phyloP scores from a whole-genome alignment of 1,139 yeast genomes.

The Hansenula lynferdii region DNA sequence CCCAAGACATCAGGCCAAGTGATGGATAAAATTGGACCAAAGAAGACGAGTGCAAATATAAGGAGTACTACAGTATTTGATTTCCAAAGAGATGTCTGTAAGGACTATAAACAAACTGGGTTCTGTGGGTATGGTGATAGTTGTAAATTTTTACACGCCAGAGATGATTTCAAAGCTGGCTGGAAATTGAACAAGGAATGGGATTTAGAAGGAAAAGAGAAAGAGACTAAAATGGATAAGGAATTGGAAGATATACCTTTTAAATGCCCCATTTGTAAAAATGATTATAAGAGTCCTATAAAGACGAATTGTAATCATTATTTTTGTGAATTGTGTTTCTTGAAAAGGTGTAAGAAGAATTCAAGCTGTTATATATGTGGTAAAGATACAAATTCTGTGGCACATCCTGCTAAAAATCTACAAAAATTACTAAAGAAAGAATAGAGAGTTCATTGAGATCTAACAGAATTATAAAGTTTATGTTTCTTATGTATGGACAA shows the following conservation, averaged over 20 bases:
- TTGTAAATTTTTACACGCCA: constrained; percentile 88
- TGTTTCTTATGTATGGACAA: constrained; percentile 3
- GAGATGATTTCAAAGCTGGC: constrained; percentile 81
- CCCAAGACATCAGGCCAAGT: constrained; percentile 16
- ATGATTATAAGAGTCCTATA: constrained; percentile 53
- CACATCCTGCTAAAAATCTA: constrained; percentile 30
- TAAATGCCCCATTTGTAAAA: constrained; percentile 60
- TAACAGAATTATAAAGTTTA: constrained; percentile 6
- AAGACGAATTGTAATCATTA: constrained; percentile 62
- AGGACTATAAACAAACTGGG: constrained; percentile 88
- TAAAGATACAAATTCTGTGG: constrained; percentile 52
- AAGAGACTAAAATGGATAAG: constrained; percentile 10
- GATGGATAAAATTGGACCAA: constrained; percentile 28
- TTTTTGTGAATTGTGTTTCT: constrained; percentile 63
- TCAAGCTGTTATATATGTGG: constrained; percentile 55
- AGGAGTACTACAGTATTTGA: constrained; percentile 76
- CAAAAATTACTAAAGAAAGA: constrained; percentile 18
- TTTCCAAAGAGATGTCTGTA: constrained; percentile 92
- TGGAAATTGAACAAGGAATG: constrained; percentile 71
- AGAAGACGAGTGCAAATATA: constrained; percentile 41
- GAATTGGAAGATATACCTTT: constrained; percentile 42
- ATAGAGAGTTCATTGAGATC: neutral
- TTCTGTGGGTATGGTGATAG: constrained; percentile 98
- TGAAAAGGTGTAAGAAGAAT: constrained; percentile 41
- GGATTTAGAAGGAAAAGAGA: constrained; percentile 36